A percentile compares a stretch with the other conserved stretches of the same genome.
phyloP scores from a whole-genome alignment of 2,329 filamentous ascomycete genomes.

The Apiospora arundinis region DNA sequence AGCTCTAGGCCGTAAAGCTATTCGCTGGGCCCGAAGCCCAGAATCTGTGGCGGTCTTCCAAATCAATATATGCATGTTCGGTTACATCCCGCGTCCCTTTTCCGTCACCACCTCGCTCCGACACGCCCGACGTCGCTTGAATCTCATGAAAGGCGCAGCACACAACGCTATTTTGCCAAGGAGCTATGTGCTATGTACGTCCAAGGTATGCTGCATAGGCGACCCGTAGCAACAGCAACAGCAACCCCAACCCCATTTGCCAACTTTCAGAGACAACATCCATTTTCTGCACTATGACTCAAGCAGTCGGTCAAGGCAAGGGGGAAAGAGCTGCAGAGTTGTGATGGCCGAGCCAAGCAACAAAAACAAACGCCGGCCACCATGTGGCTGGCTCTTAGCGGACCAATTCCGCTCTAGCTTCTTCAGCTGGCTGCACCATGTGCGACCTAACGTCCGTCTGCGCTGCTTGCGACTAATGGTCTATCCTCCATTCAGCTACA shows the following conservation, averaged over 20 bases:
- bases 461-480: background rate
- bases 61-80: slow-evolving; percentile 6
- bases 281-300: slow-evolving; percentile 1
- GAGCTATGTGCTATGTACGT: no score
- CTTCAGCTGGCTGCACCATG: slow-evolving; percentile 20
- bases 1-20: background rate
- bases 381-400: slow-evolving; percentile 3
- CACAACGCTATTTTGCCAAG: background rate
- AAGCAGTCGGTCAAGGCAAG: background rate
- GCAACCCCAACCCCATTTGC: background rate
- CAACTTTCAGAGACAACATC: background rate
- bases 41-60: background rate
- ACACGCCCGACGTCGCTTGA: background rate
- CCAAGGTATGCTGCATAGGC: background rate
- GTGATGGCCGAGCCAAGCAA: background rate
- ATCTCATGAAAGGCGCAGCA: background rate
- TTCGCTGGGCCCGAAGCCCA: background rate
- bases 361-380: background rate
- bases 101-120: background rate
- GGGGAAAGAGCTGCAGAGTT: background rate
- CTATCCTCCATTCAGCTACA: slow-evolving; percentile 4
- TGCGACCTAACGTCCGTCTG: background rate
- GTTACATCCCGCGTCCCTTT: background rate
- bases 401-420: slow-evolving; percentile 15
- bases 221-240: background rate